Evolutionary conservation across 2,329 filamentous ascomycete genomes (phyloP).

Genomic region (Chaetomium sp.): DNA sequence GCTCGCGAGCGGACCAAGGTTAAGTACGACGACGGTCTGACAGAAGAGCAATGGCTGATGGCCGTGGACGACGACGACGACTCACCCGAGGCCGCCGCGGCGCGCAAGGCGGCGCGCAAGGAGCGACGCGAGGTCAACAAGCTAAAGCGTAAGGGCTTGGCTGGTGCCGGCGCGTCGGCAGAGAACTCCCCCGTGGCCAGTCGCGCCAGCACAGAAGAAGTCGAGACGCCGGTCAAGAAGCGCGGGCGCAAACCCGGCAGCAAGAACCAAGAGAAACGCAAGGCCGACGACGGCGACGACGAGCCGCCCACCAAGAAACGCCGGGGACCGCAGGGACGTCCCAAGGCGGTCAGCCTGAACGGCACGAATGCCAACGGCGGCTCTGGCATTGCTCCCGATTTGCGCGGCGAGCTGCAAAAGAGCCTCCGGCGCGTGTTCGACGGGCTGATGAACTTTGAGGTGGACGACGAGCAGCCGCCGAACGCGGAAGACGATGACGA

Average conservation of each 20-base stretch:
- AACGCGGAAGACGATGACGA: conserved; percentile 36
- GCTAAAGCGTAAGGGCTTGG: conserved; percentile 46
- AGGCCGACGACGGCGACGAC: conserved; percentile 71
- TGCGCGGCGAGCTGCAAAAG: conserved; percentile 72
- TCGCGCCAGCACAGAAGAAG: conserved; percentile 75
- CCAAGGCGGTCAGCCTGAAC: conserved; percentile 49
- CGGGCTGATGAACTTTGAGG: conserved; percentile 74
- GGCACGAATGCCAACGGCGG: conserved; percentile 36
- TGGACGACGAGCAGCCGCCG: conserved; percentile 58
- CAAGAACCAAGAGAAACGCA: conserved; percentile 74
- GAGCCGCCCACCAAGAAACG: conserved; percentile 75
- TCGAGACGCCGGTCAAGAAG: conserved; percentile 68
- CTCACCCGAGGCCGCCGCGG: conserved; percentile 84
- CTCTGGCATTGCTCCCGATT: conserved; percentile 53
- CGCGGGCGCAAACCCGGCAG: conserved; percentile 72
- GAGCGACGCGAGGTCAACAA: conserved; percentile 74
- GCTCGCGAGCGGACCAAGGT: conserved; percentile 92
- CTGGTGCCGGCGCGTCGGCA: conserved; percentile 24
- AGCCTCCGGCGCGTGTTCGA: conserved; percentile 75
- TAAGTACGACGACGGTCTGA: conserved; percentile 93
- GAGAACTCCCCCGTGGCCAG: conserved; percentile 75
- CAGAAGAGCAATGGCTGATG: conserved; percentile 98
- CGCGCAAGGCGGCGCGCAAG: conserved; percentile 79
- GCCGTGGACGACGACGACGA: conserved; percentile 97
- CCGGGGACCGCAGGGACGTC: conserved; percentile 61